A percentile compares a stretch with the other conserved stretches of the same genome.
Evolutionary conservation across 148 eudicot species (phyloP).

Genomic region (Amaranthus hypochondriacus): DNA sequence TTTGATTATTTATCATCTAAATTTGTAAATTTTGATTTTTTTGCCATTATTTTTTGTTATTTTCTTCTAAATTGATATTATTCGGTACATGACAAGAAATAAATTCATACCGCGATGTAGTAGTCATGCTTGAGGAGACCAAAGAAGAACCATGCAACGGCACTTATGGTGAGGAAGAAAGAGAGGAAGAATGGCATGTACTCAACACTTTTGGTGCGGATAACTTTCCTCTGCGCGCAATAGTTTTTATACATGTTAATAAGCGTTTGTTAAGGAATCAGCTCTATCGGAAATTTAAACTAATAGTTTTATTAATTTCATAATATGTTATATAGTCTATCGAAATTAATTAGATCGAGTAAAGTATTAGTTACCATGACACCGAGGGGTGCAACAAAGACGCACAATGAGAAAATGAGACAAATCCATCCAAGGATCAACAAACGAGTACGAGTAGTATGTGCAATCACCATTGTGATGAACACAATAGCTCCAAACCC

Average conservation of each 20-base stretch:
- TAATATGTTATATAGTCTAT: too few species aligned
- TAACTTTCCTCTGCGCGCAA: constrained; percentile 56
- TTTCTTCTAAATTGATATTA: too few species aligned
- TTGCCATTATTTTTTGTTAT: too few species aligned
- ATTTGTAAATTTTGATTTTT: too few species aligned
- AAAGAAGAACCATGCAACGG: constrained; percentile 71
- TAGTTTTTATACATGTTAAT: too few species aligned
- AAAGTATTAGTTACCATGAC: constrained; percentile 44
- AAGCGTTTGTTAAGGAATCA: background rate
- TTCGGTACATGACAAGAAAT: background rate
- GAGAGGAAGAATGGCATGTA: constrained; percentile 78
- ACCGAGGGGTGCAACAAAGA: constrained; percentile 69
- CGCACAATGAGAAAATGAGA: constrained; percentile 47
- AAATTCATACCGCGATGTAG: constrained; percentile 42
- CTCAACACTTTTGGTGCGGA: constrained; percentile 70
- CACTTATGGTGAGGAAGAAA: constrained; percentile 57
- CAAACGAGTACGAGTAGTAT: constrained; percentile 35
- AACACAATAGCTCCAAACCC: constrained; percentile 49
- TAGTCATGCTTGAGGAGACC: constrained; percentile 50
- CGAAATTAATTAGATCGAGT: background rate
- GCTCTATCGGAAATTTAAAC: background rate
- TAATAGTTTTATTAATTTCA: background rate
- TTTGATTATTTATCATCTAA: too few species aligned
- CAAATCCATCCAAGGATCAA: constrained; percentile 61
- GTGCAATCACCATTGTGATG: constrained; percentile 40